Evolutionary conservation across 805 yeast genomes (phyloP), one percentile per base, ranked within the genome.

Genomic region (Cyberlindnera misumaiensis): DNA sequence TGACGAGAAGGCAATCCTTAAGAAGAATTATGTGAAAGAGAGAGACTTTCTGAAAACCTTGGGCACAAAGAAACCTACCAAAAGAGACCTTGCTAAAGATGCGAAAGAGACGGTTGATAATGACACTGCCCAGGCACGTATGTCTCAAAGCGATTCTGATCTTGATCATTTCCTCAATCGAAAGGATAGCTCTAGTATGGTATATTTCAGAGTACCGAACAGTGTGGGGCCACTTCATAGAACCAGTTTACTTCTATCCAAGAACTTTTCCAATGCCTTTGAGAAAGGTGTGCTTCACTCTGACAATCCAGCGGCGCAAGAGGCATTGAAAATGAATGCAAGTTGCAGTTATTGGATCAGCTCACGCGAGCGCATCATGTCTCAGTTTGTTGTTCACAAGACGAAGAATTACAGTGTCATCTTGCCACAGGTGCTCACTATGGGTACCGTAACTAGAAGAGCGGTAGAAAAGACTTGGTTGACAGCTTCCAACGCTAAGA

Each of bases 381-480:
- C 74, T 14, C 99, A 93, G 53, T 84, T 89, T 71, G 90, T 90
- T 7, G 89, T 93, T 2, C 80, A 74, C 46, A 59, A 65, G 26
- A 57, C 59, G 1, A 55, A 62, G 6, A 41, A 48, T 6, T 45
- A 54, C 11, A 38, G 47, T 11, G 66, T 89, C 35, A 93, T 94
- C 24, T 53, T 93, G 12, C 99, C 99, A 1, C 75, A 77, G 36
- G 69, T 90, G 31, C 70, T 86, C 7, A 75, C 96, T 3, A 93
- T 93, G 96, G 99, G 99, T 1, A 94, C 99, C 0, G 80, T 93
- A 7, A 93, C 99, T 0, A 69, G 98, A 49, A 70, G 99, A 47
- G 96, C 97, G 3, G 96, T 93, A 2, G 99, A 93, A 56, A 87
- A 86, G 45, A 87, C 97, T 0, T 93, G 99, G 99, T 64, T 93